Base-by-base conservation (phyloP, 805 yeast genomes). In the Komagataella pseudopastoris region DNA sequence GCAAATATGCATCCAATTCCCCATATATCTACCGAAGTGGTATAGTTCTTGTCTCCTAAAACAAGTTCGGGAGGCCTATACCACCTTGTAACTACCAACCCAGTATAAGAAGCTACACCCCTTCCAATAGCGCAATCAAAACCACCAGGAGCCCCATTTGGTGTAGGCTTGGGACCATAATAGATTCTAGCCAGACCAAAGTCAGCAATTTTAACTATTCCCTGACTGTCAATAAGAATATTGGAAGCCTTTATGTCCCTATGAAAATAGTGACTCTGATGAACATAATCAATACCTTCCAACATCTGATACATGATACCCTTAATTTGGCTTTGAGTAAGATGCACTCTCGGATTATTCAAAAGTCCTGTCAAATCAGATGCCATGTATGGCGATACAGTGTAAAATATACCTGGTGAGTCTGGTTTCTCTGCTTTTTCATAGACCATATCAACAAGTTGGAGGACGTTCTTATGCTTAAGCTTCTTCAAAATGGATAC, bases 231-330 rank as follows among this genome's bases (percentile, higher is more conserved):
- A 6, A 93, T 75, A 44, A 93, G 74, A 39, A 93, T 85, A 60
- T 93, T 93, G n/a, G 99, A 96, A 0, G 98, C 89, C 65, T 93
- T 93, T 53, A 93, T 87, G 62, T 93, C 99, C 52, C 99, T 75
- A 64, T 93, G 99, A 64, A 84, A 59, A 60, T 74, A 74, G 56
- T 77, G 66, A 56, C 67, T 58, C 48, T 63, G 68, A 66, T 93
- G 99, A 30, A 93, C 78, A 61, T 83, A 93, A 54, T 85, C 79
- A 44, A 93, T 74, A 6, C 98, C 99, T 51, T 72, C 69, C 6
- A 95, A 69, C 44, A 93, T 66, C 66, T 93, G 99, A 23, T 63
- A 58, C 82, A 88, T 77, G 51, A 93, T 75, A 59, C 93, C 83
- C 64, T 95, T 95, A 58, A 87, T 85, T 56, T 88, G 90, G 0